These are phyloP conservation scores for Amanita rubescens DNA, from an alignment of 768 basidiomycete genomes.

Conservation along the genomic window DNA sequence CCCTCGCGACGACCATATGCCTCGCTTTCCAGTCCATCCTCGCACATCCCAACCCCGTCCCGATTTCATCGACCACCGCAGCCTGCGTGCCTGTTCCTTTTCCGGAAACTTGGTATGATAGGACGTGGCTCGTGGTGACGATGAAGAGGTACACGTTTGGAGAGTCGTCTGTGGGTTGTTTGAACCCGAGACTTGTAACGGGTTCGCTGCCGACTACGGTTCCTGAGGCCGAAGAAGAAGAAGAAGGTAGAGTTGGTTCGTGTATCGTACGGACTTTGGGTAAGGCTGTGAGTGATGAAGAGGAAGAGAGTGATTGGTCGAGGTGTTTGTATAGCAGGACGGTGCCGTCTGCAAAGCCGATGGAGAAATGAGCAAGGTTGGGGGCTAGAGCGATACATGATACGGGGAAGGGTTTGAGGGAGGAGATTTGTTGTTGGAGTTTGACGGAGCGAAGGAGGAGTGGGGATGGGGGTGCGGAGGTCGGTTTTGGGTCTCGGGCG, in stretches of 20 bases:
- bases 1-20: slow-evolving; percentile 79
- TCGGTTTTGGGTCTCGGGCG: slow-evolving; percentile 45
- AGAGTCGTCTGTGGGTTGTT: slow-evolving; percentile 45
- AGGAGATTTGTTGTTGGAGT: slow-evolving; percentile 2
- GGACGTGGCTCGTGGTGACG: slow-evolving; percentile 78
- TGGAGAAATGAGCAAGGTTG: slow-evolving; percentile 74
- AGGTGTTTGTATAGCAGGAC: slow-evolving; percentile 88
- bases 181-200: slow-evolving; percentile 88
- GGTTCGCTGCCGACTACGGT: slow-evolving; percentile 51
- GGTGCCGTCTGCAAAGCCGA: slow-evolving; percentile 93
- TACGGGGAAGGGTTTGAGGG: background rate
- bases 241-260: slow-evolving; percentile 44
- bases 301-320: slow-evolving; percentile 79
- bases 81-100: slow-evolving; percentile 60
- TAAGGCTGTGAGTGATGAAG: slow-evolving; percentile 60
- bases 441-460: slow-evolving; percentile 67
- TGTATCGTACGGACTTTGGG: slow-evolving; percentile 83
- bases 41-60: slow-evolving; percentile 78
- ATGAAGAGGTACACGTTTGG: slow-evolving; percentile 65
- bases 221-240: background rate
- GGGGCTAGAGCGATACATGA: slow-evolving; percentile 67
- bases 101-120: slow-evolving; percentile 70
- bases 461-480: slow-evolving; percentile 46
- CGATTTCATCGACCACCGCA: slow-evolving; percentile 77
- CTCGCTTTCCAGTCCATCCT: slow-evolving; percentile 66